Evolutionary conservation across 306 rosid species (phyloP).

Genomic region (Cucurbita maxima): DNA sequence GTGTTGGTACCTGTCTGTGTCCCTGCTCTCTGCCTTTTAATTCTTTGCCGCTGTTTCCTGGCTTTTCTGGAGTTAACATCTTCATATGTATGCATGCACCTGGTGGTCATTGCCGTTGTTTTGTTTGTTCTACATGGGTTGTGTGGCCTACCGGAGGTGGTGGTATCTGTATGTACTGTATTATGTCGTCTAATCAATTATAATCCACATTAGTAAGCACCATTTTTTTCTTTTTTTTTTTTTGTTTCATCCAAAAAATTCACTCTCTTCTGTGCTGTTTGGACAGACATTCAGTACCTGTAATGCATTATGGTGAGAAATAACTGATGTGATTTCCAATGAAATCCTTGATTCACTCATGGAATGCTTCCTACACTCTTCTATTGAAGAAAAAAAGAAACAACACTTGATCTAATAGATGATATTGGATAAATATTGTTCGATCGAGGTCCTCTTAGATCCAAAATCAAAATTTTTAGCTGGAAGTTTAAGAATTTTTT

Average conservation of each 20-base stretch:
- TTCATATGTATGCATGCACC: constrained; percentile 7
- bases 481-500: no score
- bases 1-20: background rate
- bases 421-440: no score
- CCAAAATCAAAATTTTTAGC: no score
- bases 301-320: constrained; percentile 14
- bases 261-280: constrained; percentile 17
- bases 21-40: background rate
- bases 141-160: constrained; percentile 15
- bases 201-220: constrained; percentile 1
- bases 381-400: no score
- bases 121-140: background rate
- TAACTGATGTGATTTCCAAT: constrained; percentile 14
- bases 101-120: constrained; percentile 10
- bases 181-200: constrained; percentile 6
- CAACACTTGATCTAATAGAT: no score
- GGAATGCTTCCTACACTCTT: background rate
- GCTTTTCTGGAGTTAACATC: constrained; percentile 4
- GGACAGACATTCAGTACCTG: constrained; percentile 14
- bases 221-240: background rate
- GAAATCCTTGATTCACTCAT: constrained; percentile 12
- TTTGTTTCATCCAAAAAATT: background rate
- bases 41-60: constrained; percentile 2
- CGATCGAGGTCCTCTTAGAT: no score
- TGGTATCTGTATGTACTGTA: constrained; percentile 11